Base-by-base conservation (phyloP, 2,329 filamentous ascomycete species). In the Fusarium sp. region DNA sequence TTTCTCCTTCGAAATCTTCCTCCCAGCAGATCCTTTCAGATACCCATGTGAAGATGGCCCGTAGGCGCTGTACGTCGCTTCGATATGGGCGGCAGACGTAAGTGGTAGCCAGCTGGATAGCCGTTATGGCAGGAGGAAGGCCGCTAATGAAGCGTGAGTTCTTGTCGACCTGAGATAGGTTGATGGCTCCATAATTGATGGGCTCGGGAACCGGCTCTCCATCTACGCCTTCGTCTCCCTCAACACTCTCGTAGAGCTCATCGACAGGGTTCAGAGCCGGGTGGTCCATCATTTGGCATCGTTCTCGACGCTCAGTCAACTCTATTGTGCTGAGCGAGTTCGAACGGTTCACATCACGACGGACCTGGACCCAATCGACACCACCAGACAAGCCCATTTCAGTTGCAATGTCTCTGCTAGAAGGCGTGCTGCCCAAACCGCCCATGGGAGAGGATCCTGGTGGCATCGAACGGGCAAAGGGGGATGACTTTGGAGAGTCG, bases 11-110 rank as follows among this genome's bases (percentile, higher is more conserved):
- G 73, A 95, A 95, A 74, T 97, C 95, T 78, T 98, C 96, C 80
- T 99, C 97, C 97, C 97, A 99, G 35, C 90, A 90, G 66, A 99
- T 92, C 77, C 96, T 95, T 81, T 99, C 97, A n/a, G 94, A 91
- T 6, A 97, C 94, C 96, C 96, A 99, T 2, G 94, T 98, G 79
- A 98, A 99, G 71, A 99, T 98, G 18, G 97, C 96, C 27, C 97
- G 91, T 29, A 99, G 85, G 38, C 95, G 91, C 82, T 99, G 97
- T 1, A 98, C 94, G 78, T 98, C 96, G 82, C 94, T 98, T 69
- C 95, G 90, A 82, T 98, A 98, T 0, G 97, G 97, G 31, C 97
- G 91, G 80, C 97, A 99, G 13, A 99, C 91, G 80, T 98, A 98
- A 1, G 93, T 94, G 67, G 97, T 97, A 0, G 97, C 95, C 18